Base-by-base conservation (phyloP, 2,329 filamentous ascomycete species). In the Fusarium sp. region DNA sequence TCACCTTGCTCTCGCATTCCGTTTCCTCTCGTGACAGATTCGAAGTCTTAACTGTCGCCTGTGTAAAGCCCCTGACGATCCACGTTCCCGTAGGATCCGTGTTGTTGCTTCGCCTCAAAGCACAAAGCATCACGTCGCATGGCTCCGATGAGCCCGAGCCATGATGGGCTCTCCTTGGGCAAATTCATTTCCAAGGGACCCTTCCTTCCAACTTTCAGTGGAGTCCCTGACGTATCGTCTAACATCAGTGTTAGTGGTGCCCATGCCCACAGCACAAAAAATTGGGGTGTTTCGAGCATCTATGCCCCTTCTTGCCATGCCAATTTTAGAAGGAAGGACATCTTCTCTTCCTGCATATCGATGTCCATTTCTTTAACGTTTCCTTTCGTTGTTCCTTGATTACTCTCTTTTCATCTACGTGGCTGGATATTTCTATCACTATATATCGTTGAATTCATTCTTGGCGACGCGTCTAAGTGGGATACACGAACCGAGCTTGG, bases 141-240 rank as follows among this genome's bases (percentile, higher is more conserved):
- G 31, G n/a, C 22, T 18, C 45, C 45, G 22, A 38, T 49, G 36
- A 36, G 41, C 41, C 64, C 64, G 36, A 41, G 25, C 31, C 42
- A 42, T 47, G 50, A 72, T 55, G 65, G 29, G n/a, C 39, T 70
- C 60, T 50, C 38, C 65, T 31, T 66, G 45, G 52, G 29, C 46
- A 72, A 52, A 59, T 71, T 63, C 65, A 72, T 71, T 72, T 72
- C 55, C 47, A 53, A 59, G 42, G 47, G 46, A 35, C 36, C 69
- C 47, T 62, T 57, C 42, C 31, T 46, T 61, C 47, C 65, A 46
- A 39, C 52, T 31, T 62, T 38, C 10, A 20, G 70, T 72, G 70
- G 70, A 68, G 65, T 66, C 35, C 35, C 53, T 66, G 65, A 70
- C 70, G 70, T 65, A 69, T 67, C 56, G 70, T 49, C 36, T 39